A percentile compares a stretch with the other conserved stretches of the same genome.
Conservation (phyloP, 2,329 filamentous ascomycete genomes). For the Hymenoscyphus fraxineus region DNA sequence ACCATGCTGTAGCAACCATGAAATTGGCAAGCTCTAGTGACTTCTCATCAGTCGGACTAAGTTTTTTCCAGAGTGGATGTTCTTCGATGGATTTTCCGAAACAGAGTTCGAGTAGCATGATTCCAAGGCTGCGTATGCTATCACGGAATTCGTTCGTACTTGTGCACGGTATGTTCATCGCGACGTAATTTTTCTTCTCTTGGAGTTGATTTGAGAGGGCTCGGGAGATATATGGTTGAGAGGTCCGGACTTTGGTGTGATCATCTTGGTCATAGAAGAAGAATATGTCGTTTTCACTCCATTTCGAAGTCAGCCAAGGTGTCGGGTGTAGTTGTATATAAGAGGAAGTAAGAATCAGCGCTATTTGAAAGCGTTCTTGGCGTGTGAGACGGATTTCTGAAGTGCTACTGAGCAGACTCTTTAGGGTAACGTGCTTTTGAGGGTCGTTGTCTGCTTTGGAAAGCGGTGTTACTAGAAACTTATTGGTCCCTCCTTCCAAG, state of each 20-base stretch:
- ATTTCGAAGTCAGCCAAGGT: constrained; percentile 17
- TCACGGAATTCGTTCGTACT: constrained; percentile 11
- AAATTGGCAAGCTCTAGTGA: constrained; percentile 7
- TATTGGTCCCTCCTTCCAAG: constrained; percentile 8
- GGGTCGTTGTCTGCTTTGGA: constrained; percentile 11
- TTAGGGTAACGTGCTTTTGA: constrained; percentile 15
- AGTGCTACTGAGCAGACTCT: constrained; percentile 10
- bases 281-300: constrained; percentile 20
- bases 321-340: constrained; percentile 19
- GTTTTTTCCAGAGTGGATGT: constrained; percentile 5
- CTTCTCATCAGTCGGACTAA: not conserved
- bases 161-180: not conserved
- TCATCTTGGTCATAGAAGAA: constrained; percentile 16
- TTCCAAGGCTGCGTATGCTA: constrained; percentile 16
- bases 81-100: constrained; percentile 18
- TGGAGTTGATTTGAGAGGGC: constrained; percentile 6
- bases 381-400: constrained; percentile 12
- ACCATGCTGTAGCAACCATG: constrained; percentile 13
- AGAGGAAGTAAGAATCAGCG: constrained; percentile 18
- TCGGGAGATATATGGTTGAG: constrained; percentile 21
- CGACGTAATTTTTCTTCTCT: not conserved
- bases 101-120: constrained; percentile 21
- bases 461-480: constrained; percentile 16
- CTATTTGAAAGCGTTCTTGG: constrained; percentile 16
- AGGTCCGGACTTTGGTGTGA: constrained; percentile 9